Percentiles rank a stretch among this genome's conserved stretches.
phyloP scores from a whole-genome alignment of 495 filamentous ascomycete genomes.

The Gamarada debralockiae region DNA sequence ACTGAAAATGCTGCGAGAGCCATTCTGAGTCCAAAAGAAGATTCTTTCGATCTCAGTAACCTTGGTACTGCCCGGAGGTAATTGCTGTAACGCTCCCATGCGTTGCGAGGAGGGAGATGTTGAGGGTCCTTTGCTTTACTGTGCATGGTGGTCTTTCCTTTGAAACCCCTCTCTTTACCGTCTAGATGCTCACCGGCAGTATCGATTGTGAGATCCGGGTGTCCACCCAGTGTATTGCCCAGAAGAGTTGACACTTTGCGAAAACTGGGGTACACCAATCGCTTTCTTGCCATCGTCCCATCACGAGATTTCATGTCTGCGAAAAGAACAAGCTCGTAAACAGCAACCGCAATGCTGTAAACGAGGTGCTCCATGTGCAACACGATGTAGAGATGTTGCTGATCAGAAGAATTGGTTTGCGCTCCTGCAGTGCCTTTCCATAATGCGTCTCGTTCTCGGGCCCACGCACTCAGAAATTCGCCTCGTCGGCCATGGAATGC shows the following conservation, averaged over 20 bases:
- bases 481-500: neutral
- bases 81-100: slow-evolving; percentile 57
- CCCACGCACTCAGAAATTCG: neutral
- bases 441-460: neutral
- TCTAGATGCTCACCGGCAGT: too few species aligned
- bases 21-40: slow-evolving; percentile 65
- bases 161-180: neutral
- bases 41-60: slow-evolving; percentile 61
- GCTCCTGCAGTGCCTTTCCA: neutral
- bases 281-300: slow-evolving; percentile 55
- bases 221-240: neutral
- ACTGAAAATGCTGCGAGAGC: slow-evolving; percentile 54
- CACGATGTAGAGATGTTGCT: neutral
- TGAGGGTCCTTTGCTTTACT: slow-evolving; percentile 60
- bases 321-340: slow-evolving; percentile 56
- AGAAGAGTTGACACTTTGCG: slow-evolving; percentile 52
- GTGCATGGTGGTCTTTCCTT: neutral
- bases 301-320: slow-evolving; percentile 58
- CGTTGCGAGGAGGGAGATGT: slow-evolving; percentile 61
- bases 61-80: slow-evolving; percentile 48
- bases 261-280: slow-evolving; percentile 56
- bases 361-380: neutral
- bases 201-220: neutral
- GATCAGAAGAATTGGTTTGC: neutral
- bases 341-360: neutral